Conservation (phyloP, 257 asterid genomes). For the Craterostigma plantagineum region DNA sequence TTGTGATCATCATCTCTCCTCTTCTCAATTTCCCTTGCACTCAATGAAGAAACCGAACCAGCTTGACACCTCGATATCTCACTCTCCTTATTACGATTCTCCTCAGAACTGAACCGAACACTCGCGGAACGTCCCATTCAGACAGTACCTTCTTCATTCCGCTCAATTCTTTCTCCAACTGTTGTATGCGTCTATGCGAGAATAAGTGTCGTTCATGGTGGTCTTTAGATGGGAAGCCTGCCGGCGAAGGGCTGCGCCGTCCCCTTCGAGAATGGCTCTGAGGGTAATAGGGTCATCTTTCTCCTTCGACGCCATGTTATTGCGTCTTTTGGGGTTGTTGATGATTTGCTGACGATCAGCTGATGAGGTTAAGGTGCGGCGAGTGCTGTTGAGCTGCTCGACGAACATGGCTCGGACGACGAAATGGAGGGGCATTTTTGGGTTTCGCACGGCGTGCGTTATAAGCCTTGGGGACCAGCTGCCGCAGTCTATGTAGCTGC, state of each 20-base stretch:
- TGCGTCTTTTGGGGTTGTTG: too few relatives aligned
- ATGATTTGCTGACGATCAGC: too few relatives aligned
- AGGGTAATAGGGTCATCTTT: conserved; percentile 24
- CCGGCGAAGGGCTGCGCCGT: conserved; percentile 52
- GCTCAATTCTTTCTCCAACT: conserved; percentile 43
- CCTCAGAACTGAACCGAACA: conserved; percentile 34
- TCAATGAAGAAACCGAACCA: conserved; percentile 52
- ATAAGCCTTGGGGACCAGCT: conserved; percentile 37
- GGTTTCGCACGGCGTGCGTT: conserved; percentile 80
- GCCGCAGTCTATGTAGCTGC: conserved; percentile 69
- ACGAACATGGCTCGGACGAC: conserved; percentile 92
- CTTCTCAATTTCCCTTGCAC: conserved; percentile 18
- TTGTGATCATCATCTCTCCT: not conserved
- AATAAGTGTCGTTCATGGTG: conserved; percentile 41
- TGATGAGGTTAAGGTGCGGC: conserved; percentile 42
- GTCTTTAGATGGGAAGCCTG: conserved; percentile 50
- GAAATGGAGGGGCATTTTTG: conserved; percentile 66
- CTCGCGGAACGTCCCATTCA: conserved; percentile 35
- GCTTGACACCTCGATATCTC: conserved; percentile 23
- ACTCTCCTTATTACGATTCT: conserved; percentile 16
- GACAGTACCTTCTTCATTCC: conserved; percentile 32
- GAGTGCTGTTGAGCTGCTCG: conserved; percentile 72
- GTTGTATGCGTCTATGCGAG: conserved; percentile 44
- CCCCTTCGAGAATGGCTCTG: conserved; percentile 51
- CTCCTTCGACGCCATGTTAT: too few relatives aligned